A percentile compares a stretch with the other conserved stretches of the same genome.
These are phyloP conservation scores for Pseudotulostoma volvatum DNA, from an alignment of 495 filamentous ascomycete species.

Conservation along the genomic window DNA sequence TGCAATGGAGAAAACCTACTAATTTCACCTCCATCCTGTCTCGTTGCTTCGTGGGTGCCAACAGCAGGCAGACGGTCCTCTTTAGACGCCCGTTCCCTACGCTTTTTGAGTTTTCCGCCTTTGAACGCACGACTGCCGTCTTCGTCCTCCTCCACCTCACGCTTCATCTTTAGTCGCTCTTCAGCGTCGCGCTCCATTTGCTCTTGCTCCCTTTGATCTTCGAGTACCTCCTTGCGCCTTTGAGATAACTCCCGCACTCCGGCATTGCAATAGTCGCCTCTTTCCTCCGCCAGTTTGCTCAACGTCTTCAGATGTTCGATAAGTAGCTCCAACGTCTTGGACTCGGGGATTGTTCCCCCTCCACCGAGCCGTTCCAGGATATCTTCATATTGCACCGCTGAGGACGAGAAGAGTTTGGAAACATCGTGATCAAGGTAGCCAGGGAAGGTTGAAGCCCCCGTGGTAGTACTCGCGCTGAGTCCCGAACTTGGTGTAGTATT, in stretches of 20 bases:
- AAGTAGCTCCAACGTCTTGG: slow-evolving; percentile 52
- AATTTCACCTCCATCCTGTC: slow-evolving; percentile 51
- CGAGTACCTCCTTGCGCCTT: slow-evolving; percentile 41
- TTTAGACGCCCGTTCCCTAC: slow-evolving; percentile 30
- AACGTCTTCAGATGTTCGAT: slow-evolving; percentile 50
- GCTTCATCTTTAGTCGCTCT: slow-evolving; percentile 32
- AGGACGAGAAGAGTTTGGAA: slow-evolving; percentile 43
- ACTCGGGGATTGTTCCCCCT: slow-evolving; percentile 52
- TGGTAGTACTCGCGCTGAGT: slow-evolving; percentile 30
- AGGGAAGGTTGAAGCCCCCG: slow-evolving; percentile 34
- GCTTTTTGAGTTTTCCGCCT: slow-evolving; percentile 32
- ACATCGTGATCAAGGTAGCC: slow-evolving; percentile 45
- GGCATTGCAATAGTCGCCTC: slow-evolving; percentile 46
- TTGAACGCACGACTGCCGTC: slow-evolving; percentile 30
- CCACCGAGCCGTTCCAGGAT: slow-evolving; percentile 51
- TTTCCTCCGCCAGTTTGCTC: slow-evolving; percentile 44
- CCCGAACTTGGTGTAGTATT: slow-evolving; percentile 67
- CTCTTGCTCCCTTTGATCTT: slow-evolving; percentile 32
- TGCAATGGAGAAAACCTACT: slow-evolving; percentile 38
- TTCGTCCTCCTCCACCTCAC: slow-evolving; percentile 39
- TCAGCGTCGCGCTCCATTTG: slow-evolving; percentile 23
- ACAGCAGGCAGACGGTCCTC: slow-evolving; percentile 43
- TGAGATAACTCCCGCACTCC: slow-evolving; percentile 56
- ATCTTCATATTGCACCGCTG: slow-evolving; percentile 50
- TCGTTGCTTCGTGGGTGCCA: slow-evolving; percentile 46